These are phyloP conservation scores for Debaryomyces prosopidis DNA, from an alignment of 805 yeast genomes.

Conservation along the genomic window DNA sequence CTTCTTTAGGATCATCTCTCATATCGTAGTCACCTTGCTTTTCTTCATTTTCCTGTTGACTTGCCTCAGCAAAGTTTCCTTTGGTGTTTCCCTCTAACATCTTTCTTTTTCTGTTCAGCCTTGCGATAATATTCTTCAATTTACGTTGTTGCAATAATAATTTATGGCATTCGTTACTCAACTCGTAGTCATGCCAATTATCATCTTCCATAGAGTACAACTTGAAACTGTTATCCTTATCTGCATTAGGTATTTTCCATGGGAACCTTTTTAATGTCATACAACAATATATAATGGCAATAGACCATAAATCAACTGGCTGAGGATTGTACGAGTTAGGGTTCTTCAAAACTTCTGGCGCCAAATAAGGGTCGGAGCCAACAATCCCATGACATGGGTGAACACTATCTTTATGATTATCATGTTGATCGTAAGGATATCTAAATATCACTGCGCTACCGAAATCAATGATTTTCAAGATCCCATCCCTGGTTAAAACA, in stretches of 20 bases:
- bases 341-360: slow-evolving; percentile 85
- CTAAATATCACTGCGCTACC: slow-evolving; percentile 92
- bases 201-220: slow-evolving; percentile 81
- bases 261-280: slow-evolving; percentile 91
- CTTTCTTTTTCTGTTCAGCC: slow-evolving; percentile 45
- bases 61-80: slow-evolving; percentile 7
- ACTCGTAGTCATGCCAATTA: slow-evolving; percentile 70
- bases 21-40: slow-evolving; percentile 8
- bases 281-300: slow-evolving; percentile 87
- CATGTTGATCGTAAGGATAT: slow-evolving; percentile 68
- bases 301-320: slow-evolving; percentile 93
- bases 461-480: slow-evolving; percentile 87
- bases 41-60: slow-evolving; percentile 1
- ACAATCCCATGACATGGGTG: slow-evolving; percentile 79
- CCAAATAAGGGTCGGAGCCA: slow-evolving; percentile 85
- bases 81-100: slow-evolving; percentile 11
- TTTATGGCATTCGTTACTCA: slow-evolving; percentile 73
- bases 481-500: slow-evolving; percentile 79
- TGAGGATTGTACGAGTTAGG: slow-evolving; percentile 70
- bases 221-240: slow-evolving; percentile 77
- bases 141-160: slow-evolving; percentile 59
- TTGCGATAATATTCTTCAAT: slow-evolving; percentile 46
- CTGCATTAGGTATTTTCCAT: slow-evolving; percentile 85
- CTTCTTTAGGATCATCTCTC: slow-evolving; percentile 11
- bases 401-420: slow-evolving; percentile 51